Evolutionary conservation across 1,139 yeast species (phyloP), one percentile per base, ranked within the genome.

Genomic region (Wickerhamomyces sp.): DNA sequence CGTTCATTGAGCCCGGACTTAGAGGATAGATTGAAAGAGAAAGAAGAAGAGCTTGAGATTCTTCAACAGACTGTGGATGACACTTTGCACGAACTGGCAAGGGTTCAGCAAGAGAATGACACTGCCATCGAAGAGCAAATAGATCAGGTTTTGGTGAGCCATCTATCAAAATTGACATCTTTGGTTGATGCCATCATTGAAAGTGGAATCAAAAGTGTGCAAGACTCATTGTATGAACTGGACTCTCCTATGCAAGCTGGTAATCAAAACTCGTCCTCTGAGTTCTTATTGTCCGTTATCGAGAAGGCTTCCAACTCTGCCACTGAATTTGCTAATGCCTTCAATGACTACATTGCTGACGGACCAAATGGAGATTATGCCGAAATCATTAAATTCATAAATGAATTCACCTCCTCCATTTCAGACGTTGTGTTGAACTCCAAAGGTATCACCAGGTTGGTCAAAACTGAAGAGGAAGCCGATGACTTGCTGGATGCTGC

Each of bases 191-290:
- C 89, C 9, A 73, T 86, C 38, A 66, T 88, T 45, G 68, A 66
- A 25, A 75, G 85, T 46, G 87, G 85, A 32, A 75, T 83, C 23
- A 78, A 77, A 42, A 68, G 88, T 35, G 69, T 86, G 33, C 93
- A 86, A 57, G 88, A 84, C 44, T 65, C 86, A 0, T 66, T 82
- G 33, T 82, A 75, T 51, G 89, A 81, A 49, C 66, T 86, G 41
- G 79, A 76, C 36, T 80, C 91, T 4, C 83, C 93, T 16, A 73
- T 83, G 72, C 91, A 83, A 57, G 87, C 91, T 14, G 94, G 94
- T 37, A 85, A 85, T 52, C 77, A 79, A 47, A 78, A 79, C 54
- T 70, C 94, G 2, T 75, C 93, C 0, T 87, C 95, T 2, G 82
- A 75, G 49, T 82, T 77, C 51, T 61, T 84, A 26, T 64, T 80